Evolutionary conservation across 768 basidiomycete species (phyloP), one percentile per base, ranked within the genome.

Genomic region (Serendipita sp.): DNA sequence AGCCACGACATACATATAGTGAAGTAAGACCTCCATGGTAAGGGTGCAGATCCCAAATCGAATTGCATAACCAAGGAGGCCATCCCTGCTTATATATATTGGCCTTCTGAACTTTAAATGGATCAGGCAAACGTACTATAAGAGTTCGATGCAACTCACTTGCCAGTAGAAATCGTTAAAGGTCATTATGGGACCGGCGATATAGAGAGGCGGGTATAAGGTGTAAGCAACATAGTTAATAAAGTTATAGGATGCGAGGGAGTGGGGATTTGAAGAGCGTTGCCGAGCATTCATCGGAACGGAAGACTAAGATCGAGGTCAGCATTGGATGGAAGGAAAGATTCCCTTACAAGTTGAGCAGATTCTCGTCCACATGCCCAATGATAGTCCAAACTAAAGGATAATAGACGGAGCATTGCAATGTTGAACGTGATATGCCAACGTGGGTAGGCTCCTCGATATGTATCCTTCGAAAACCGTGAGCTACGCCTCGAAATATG

Each of bases 371-470:
- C 76, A 68, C 77, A 82, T 3, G 89, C 82, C 94, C 94, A 98
- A 69, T 90, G 83, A 70, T 87, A 86, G 71, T 99, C 96, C 83
- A 95, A 83, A 66, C 84, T 87, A 76, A 92, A 99, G 0, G 93
- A 94, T 3, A 99, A 79, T 13, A 97, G 79, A 36, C 95, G 83
- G 45, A 98, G 79, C 87, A 94, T 94, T 2, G 93, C 92, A 68
- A 98, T 92, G 72, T 98, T 98, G 78, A 95, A 98, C 68, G 77
- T 82, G 69, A 98, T 79, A 68, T 97, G 83, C 96, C 96, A 99
- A 18, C 92, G 80, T 10, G 93, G 88, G 66, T 94, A 86, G 16
- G 89, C 75, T 3, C 96, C 96, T 71, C 79, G 75, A 68, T 79
- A 27, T 6, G 48, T 16, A 64, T 80, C 0, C 69, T 66, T 69